These are phyloP conservation scores for Hanseniaspora clermontiae DNA, from an alignment of 805 yeast genomes.

Conservation along the genomic window DNA sequence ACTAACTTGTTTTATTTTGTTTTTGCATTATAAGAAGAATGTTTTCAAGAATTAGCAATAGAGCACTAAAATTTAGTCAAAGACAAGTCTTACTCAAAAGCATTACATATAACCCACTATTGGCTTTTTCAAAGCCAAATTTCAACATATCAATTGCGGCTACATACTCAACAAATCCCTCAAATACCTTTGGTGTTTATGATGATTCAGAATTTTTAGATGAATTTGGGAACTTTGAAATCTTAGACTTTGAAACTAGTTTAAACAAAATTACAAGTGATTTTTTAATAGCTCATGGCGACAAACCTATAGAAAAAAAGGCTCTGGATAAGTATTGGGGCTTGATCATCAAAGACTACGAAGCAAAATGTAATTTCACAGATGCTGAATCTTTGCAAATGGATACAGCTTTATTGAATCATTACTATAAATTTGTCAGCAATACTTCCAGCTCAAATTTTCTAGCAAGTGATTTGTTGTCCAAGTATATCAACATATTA, in stretches of 20 bases:
- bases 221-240: conserved; percentile 4
- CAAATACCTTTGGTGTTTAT: neutral
- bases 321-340: conserved; percentile 9
- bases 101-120: neutral
- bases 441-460: neutral
- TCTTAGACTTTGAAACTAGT: neutral
- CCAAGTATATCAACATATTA: conserved; percentile 5
- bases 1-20: too few species aligned
- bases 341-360: neutral
- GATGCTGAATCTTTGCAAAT: neutral
- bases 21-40: too few species aligned
- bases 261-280: neutral
- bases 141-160: neutral
- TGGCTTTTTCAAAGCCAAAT: neutral
- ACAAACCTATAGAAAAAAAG: neutral
- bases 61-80: neutral
- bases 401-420: conserved; percentile 3
- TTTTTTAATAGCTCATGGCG: neutral
- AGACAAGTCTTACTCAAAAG: neutral
- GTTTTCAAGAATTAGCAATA: neutral
- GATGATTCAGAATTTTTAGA: neutral
- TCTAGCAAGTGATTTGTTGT: conserved; percentile 7
- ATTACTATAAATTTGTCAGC: conserved; percentile 1
- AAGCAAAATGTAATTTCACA: neutral
- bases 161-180: neutral